Evolutionary conservation across 192 early-diverging fungal genomes (phyloP).

Genomic region (Coemansia guatemalensis): DNA sequence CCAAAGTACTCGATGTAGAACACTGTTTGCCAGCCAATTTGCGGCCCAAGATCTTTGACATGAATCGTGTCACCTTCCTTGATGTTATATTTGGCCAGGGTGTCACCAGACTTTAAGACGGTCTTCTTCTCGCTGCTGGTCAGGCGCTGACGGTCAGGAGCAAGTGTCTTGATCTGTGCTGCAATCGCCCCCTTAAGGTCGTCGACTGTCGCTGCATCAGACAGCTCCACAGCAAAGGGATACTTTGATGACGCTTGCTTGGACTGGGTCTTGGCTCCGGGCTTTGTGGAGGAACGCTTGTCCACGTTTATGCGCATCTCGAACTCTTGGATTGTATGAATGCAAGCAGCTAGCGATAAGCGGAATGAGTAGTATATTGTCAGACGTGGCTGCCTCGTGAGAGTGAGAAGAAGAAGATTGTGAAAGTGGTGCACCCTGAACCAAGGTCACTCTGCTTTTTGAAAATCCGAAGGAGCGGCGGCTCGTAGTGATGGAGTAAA

Average conservation of each 20-base stretch:
- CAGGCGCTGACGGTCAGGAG: slow-evolving; percentile 82
- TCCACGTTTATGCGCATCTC: slow-evolving; percentile 43
- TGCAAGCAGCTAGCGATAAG: neutral
- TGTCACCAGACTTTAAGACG: slow-evolving; percentile 54
- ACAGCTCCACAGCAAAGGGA: slow-evolving; percentile 61
- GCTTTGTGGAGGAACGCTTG: slow-evolving; percentile 20
- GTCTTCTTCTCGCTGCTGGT: slow-evolving; percentile 65
- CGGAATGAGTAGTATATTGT: neutral
- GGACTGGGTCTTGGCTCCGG: neutral
- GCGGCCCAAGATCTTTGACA: slow-evolving; percentile 80
- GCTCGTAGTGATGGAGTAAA: neutral
- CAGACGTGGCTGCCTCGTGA: neutral
- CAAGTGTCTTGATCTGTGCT: slow-evolving; percentile 51
- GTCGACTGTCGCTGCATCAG: slow-evolving; percentile 61
- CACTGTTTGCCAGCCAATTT: slow-evolving; percentile 92
- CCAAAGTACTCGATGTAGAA: slow-evolving; percentile 94
- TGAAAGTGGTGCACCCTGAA: too few species aligned
- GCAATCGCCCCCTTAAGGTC: slow-evolving; percentile 71
- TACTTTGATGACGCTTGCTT: slow-evolving; percentile 17
- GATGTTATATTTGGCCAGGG: slow-evolving; percentile 63
- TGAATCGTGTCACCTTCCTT: slow-evolving; percentile 61
- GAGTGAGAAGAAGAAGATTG: neutral
- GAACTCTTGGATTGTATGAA: neutral
- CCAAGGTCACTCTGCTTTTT: too few species aligned
- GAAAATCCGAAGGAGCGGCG: too few species aligned